phyloP scores from a whole-genome alignment of 2,329 filamentous ascomycete genomes.

The Hypoxylon rubiginosum region DNA sequence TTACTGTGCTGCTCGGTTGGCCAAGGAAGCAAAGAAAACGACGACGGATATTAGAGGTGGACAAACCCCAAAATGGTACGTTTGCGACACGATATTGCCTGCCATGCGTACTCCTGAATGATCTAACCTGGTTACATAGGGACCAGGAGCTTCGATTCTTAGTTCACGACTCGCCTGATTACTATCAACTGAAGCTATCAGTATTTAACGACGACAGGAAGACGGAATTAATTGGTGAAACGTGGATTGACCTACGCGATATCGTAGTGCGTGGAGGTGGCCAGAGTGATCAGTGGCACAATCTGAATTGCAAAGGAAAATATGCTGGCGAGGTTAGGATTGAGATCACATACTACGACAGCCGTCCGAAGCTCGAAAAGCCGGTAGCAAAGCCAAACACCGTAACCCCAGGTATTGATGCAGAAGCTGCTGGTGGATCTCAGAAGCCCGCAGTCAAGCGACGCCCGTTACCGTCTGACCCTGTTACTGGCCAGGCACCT shows the following conservation, averaged over 20 bases:
- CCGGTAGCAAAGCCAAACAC: conserved; percentile 67
- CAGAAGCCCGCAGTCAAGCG: conserved; percentile 78
- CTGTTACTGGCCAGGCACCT: conserved; percentile 70
- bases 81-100: conserved; percentile 28
- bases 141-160: conserved; percentile 97
- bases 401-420: conserved; percentile 53
- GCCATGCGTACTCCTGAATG: conserved; percentile 33
- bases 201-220: conserved; percentile 99
- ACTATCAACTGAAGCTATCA: conserved; percentile 94
- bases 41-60: conserved; percentile 93
- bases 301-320: conserved; percentile 87
- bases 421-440: conserved; percentile 43
- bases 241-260: conserved; percentile 85
- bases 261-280: conserved; percentile 89
- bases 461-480: conserved; percentile 85
- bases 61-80: conserved; percentile 95
- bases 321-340: conserved; percentile 96
- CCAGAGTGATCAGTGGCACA: conserved; percentile 95
- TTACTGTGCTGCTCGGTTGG: conserved; percentile 92
- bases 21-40: conserved; percentile 98
- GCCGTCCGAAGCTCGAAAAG: conserved; percentile 84
- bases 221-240: conserved; percentile 95
- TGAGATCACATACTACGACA: conserved; percentile 97
- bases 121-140: conserved; percentile 65
- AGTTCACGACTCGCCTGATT: conserved; percentile 96